Evolutionary conservation across 805 yeast genomes (phyloP).

Genomic region (Candida easanensis): DNA sequence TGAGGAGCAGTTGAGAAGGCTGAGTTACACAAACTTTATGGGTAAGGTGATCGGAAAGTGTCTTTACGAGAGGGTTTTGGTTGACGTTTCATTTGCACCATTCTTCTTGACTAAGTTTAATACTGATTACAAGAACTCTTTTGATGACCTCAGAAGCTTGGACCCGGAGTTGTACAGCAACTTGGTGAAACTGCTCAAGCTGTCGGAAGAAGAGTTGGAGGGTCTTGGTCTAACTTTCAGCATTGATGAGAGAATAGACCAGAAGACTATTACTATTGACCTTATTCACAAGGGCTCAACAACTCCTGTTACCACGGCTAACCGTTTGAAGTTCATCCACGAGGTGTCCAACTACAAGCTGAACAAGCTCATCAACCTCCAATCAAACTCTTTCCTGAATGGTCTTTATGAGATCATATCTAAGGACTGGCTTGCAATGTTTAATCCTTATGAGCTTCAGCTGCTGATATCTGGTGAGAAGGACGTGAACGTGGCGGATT

Average conservation of each 20-base stretch:
- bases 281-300: slow-evolving; percentile 59
- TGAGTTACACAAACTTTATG: slow-evolving; percentile 51
- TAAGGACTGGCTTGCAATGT: slow-evolving; percentile 77
- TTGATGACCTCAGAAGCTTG: slow-evolving; percentile 73
- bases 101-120: slow-evolving; percentile 65
- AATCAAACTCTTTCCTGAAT: slow-evolving; percentile 57
- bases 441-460: slow-evolving; percentile 81
- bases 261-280: slow-evolving; percentile 44
- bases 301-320: slow-evolving; percentile 53
- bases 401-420: slow-evolving; percentile 72
- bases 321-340: slow-evolving; percentile 71
- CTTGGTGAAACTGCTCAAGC: slow-evolving; percentile 56
- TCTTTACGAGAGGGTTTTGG: slow-evolving; percentile 73
- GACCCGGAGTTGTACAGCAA: slow-evolving; percentile 67
- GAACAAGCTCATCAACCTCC: slow-evolving; percentile 57
- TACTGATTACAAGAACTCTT: slow-evolving; percentile 49
- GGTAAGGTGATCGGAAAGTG: slow-evolving; percentile 90
- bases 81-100: slow-evolving; percentile 83
- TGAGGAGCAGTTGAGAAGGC: slow-evolving; percentile 26
- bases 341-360: slow-evolving; percentile 77
- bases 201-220: slow-evolving; percentile 55
- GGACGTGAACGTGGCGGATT: slow-evolving; percentile 69
- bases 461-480: slow-evolving; percentile 72
- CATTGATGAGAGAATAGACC: slow-evolving; percentile 45
- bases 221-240: slow-evolving; percentile 62